A percentile compares a stretch with the other conserved stretches of the same genome.
Evolutionary conservation across 768 basidiomycete genomes (phyloP).

Genomic region (Sutorius australiensis): DNA sequence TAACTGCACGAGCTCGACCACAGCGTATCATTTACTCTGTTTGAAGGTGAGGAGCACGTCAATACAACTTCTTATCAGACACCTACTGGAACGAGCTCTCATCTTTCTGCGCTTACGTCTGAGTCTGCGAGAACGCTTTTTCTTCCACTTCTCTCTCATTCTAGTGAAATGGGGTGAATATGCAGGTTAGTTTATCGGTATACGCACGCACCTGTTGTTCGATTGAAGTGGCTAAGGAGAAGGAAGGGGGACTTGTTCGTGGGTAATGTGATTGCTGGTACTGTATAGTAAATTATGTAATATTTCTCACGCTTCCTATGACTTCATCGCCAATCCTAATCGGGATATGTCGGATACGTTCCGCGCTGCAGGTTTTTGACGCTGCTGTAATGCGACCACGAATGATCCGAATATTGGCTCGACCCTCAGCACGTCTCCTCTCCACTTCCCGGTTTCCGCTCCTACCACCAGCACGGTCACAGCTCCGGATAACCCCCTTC

Average conservation of each 20-base stretch:
- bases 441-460: background rate
- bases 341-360: too few relatives aligned
- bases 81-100: conserved; percentile 91
- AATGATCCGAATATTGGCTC: conserved; percentile 2
- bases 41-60: conserved; percentile 1
- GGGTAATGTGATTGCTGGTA: conserved; percentile 26
- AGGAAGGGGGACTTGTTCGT: conserved; percentile 1
- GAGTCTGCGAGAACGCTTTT: conserved; percentile 90
- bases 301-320: conserved; percentile 9
- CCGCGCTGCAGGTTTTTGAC: background rate
- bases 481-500: conserved; percentile 11
- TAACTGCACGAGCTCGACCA: conserved; percentile 29
- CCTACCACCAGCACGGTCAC: background rate
- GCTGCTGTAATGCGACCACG: conserved; percentile 9
- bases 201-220: conserved; percentile 24
- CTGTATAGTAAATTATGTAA: conserved; percentile 37
- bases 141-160: conserved; percentile 98
- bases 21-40: conserved; percentile 36
- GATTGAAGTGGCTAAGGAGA: conserved; percentile 31
- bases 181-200: background rate
- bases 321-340: conserved; percentile 8
- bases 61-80: background rate
- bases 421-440: background rate
- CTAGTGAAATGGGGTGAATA: conserved; percentile 29
- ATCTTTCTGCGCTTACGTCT: conserved; percentile 95